Evolutionary conservation across 495 filamentous ascomycete genomes (phyloP).

Genomic region (Aspergillus nidulans): DNA sequence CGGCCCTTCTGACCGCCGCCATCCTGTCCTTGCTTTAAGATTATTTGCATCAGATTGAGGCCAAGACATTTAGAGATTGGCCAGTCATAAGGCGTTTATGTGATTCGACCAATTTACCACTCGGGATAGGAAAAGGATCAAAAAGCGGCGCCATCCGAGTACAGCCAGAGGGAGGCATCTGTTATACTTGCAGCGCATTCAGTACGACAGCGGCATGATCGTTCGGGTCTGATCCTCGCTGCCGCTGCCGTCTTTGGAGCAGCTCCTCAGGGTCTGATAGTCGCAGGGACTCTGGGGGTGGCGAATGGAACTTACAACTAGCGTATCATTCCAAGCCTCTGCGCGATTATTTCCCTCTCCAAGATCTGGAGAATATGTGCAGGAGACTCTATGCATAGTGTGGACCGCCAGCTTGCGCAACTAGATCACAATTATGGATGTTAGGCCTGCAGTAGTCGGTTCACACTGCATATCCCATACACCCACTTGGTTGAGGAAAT

Average conservation of each 20-base stretch:
- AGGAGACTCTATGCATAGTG: not conserved
- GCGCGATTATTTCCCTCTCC: not conserved
- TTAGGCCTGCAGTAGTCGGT: not conserved
- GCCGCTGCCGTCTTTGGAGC: not conserved
- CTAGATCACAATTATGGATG: not conserved
- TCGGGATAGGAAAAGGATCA: not conserved
- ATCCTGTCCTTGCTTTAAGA: constrained; percentile 3
- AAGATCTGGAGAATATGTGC: not conserved
- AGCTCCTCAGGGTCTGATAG: not conserved
- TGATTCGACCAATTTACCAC: constrained; percentile 3
- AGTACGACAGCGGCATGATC: not conserved
- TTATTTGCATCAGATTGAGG: constrained; percentile 8
- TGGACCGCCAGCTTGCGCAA: not conserved
- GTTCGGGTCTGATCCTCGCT: not conserved
- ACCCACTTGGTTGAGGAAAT: not conserved
- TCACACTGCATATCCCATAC: not conserved
- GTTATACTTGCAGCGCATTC: not conserved
- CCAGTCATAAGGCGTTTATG: not conserved
- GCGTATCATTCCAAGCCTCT: not conserved
- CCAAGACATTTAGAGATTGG: not conserved
- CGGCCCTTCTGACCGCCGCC: constrained; percentile 10
- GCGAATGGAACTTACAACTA: not conserved
- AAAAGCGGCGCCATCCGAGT: not conserved
- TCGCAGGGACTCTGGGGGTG: constrained; percentile 1
- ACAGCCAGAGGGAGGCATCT: not conserved